phyloP scores from a whole-genome alignment of 306 rosid species.

The Styphnolobium japonicum region DNA sequence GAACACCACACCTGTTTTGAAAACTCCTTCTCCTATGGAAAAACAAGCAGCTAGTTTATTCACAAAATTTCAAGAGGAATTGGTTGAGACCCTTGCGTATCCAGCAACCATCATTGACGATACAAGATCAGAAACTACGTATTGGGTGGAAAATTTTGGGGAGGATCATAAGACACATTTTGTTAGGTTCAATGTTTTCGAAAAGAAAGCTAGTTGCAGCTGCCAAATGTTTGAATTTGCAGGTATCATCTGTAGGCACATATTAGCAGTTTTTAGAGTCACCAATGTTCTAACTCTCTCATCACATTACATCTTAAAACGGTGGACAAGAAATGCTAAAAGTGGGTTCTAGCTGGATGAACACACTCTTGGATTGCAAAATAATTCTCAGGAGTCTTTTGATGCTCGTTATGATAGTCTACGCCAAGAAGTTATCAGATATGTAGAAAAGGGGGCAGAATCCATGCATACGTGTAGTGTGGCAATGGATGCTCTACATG shows the following conservation, averaged over 20 bases:
- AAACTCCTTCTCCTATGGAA: neutral
- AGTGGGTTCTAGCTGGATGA: neutral
- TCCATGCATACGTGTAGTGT: neutral
- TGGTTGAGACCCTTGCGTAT: conserved; percentile 11
- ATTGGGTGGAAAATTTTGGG: neutral
- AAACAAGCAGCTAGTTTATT: neutral
- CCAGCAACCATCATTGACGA: neutral
- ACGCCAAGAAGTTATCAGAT: neutral
- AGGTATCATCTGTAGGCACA: neutral
- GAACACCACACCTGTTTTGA: neutral
- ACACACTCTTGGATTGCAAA: neutral
- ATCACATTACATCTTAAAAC: neutral
- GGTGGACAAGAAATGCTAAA: neutral
- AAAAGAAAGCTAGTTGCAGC: conserved; percentile 4
- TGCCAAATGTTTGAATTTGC: conserved; percentile 1
- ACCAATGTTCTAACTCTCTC: neutral
- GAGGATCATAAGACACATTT: neutral
- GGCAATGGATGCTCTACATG: neutral
- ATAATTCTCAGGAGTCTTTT: neutral
- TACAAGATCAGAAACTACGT: neutral
- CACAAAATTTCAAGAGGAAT: neutral
- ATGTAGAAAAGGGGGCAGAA: neutral
- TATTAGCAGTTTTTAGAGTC: neutral
- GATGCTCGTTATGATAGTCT: neutral
- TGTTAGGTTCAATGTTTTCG: neutral